Conservation (phyloP, 106 monocot species). For the Allium sativum region DNA sequence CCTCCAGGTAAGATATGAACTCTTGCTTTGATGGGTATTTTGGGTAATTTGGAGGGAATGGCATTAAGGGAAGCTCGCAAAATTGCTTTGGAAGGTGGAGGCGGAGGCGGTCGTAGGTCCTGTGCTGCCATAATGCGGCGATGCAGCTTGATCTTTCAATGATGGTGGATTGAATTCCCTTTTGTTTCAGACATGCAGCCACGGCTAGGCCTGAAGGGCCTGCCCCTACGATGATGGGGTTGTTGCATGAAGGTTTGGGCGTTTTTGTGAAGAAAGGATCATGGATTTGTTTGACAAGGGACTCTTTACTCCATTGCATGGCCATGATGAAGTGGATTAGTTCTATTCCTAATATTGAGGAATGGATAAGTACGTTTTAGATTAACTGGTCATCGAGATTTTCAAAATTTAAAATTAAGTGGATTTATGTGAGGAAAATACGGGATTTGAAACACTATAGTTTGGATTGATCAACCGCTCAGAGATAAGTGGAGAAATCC, state of each 20-base stretch:
- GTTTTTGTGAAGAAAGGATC: not conserved
- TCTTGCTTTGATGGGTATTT: conserved; percentile 20
- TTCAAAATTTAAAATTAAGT: too few relatives aligned
- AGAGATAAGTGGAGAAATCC: too few relatives aligned
- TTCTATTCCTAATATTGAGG: too few relatives aligned
- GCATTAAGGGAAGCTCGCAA: conserved; percentile 24
- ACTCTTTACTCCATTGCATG: conserved; percentile 3
- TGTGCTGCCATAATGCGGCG: conserved; percentile 23
- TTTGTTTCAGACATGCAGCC: conserved; percentile 25
- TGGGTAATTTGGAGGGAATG: conserved; percentile 11
- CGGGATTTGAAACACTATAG: too few relatives aligned
- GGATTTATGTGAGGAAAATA: too few relatives aligned
- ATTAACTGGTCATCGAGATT: too few relatives aligned
- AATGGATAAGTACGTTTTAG: too few relatives aligned
- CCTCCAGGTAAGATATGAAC: conserved; percentile 20
- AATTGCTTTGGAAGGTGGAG: conserved; percentile 25
- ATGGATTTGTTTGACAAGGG: conserved; percentile 4
- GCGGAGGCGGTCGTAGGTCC: conserved; percentile 25
- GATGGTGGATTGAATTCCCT: conserved; percentile 6
- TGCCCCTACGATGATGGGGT: conserved; percentile 19
- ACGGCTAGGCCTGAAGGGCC: conserved; percentile 26
- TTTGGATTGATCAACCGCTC: too few relatives aligned
- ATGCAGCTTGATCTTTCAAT: conserved; percentile 25
- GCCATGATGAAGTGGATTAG: not conserved
- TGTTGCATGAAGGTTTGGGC: not conserved